Evolutionary conservation across 73 alveolate genomes (phyloP), one percentile per base, ranked within the genome.

Genomic region (Paramecium sonneborni): DNA sequence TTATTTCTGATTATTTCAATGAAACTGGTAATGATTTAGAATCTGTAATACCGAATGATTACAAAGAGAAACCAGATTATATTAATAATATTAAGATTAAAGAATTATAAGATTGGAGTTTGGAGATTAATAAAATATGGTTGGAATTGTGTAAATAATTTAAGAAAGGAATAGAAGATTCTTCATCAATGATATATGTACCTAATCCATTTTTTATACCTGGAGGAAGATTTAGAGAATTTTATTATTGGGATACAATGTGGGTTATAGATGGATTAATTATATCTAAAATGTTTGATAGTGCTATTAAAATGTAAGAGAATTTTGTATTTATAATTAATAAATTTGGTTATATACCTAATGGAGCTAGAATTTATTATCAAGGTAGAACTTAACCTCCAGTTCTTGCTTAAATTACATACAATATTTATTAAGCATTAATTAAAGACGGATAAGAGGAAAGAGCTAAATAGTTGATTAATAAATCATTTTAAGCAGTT

Each of bases 171-270:
- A 44, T 44, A 5, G 87, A 74, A 37, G 44, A 62, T 9, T 34
- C n/a, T 18, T 43, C 90, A 2, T 79, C 90, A 6, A 43, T 30
- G 10, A 46, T 79, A 20, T 18, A 38, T 23, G 41, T 26, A 20
- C 90, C 90, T 2, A 26, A 79, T 39, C 72, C 90, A 7, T 79
- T 79, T n/a, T 79, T 79, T 44, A 76, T 79, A 3, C 90, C 90
- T 10, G 90, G 90, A 2, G 90, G 90, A 23, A 79, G 90, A 44
- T 79, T 79, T 44, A 39, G 90, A 44, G 72, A 38, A 10, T 79
- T 39, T 46, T 79, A 41, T 39, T 79, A 79, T 79, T 79, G 90
- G 90, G 90, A 79, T 79, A 79, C 90, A 30, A 21, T 39, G 43
- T 79, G 90, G 90, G 90, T 79, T 20, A 79, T 79, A 3, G 69